Evolutionary conservation across 1,284 basidiomycete genomes (phyloP), one percentile per base, ranked within the genome.

Genomic region (Cryptococcus wingfieldii): DNA sequence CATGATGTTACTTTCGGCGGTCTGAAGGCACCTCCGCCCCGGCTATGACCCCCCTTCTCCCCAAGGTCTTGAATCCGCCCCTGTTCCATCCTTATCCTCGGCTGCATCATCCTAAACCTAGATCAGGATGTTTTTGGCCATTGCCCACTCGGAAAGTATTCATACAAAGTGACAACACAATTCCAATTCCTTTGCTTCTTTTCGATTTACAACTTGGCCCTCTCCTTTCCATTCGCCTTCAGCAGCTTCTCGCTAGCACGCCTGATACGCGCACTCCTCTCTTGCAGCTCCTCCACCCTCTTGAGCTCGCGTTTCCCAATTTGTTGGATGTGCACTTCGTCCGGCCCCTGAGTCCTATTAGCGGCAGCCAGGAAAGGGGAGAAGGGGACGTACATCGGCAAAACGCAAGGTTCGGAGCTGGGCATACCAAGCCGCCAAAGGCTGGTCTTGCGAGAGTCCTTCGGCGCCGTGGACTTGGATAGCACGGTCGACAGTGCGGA

Each of bases 401-500:
- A 90, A 85, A 42, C 92, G 84, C 27, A 97, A 81, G 0, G 94
- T 97, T 53, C 95, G 83, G 61, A 97, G 75, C 23, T 83, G 83
- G 31, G 90, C 88, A 80, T 85, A 98, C 60, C 83, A 82, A 51
- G 77, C 72, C 0, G 95, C 92, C 38, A 98, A 83, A 28, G 85
- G 83, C 47, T 87, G 86, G 69, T 98, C 95, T 77, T 96, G 92
- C 50, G 83, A 90, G 53, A 98, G 80, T 56, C 95, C 95, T 78
- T 97, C 95, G 25, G 92, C 95, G 55, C 95, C 95, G 71, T 90
- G 90, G 0, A 87, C 82, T 80, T 98, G 95, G 61, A 98, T 98
- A 1, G 92, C 89, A 39, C 91, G 86, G 79, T 98, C 96, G 52
- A 98, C 82, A 54, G 98, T 87, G 34, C 81, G 79, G 52, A 90